Percentiles rank a stretch among this genome's conserved stretches.
These are phyloP conservation scores for Phytophthora melonis DNA, from an alignment of 352 stramenopile species.

Conservation along the genomic window DNA sequence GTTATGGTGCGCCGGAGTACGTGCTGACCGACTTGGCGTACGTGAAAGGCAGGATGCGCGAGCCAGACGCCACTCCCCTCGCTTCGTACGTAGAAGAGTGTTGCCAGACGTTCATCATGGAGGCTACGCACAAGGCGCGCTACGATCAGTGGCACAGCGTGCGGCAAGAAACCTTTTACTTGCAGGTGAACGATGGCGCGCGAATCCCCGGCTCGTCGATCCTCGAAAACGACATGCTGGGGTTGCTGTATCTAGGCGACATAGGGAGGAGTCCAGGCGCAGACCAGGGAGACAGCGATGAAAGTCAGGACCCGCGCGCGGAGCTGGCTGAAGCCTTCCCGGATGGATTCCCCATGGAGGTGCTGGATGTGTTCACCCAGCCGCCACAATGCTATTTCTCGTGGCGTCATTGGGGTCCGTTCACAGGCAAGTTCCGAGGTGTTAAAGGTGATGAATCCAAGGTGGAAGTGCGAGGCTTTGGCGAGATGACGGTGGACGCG, in stretches of 20 bases:
- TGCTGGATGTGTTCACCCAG: slow-evolving; percentile 82
- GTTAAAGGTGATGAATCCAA: slow-evolving; percentile 65
- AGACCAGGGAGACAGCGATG: slow-evolving; percentile 45
- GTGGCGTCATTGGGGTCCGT: slow-evolving; percentile 84
- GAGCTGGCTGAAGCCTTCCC: slow-evolving; percentile 73
- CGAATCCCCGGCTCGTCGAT: slow-evolving; percentile 52
- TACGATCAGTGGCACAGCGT: slow-evolving; percentile 77
- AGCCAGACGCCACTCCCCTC: slow-evolving; percentile 64
- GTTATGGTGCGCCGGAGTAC: slow-evolving; percentile 76
- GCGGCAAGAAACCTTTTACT: slow-evolving; percentile 61
- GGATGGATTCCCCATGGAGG: slow-evolving; percentile 83
- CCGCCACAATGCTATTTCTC: slow-evolving; percentile 80
- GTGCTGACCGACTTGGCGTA: slow-evolving; percentile 83
- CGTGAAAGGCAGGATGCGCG: slow-evolving; percentile 62
- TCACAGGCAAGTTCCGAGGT: slow-evolving; percentile 72
- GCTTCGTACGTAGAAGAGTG: slow-evolving; percentile 79
- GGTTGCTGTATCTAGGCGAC: slow-evolving; percentile 65
- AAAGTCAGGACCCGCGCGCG: slow-evolving; percentile 57
- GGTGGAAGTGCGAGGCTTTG: slow-evolving; percentile 77
- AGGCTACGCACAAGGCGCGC: slow-evolving; percentile 72
- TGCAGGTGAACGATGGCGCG: slow-evolving; percentile 78
- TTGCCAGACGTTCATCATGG: slow-evolving; percentile 85
- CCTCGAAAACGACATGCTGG: slow-evolving; percentile 74
- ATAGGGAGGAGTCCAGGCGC: slow-evolving; percentile 42
- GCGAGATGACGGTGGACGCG: slow-evolving; percentile 69